phyloP scores from a whole-genome alignment of 495 filamentous ascomycete genomes.

The Penicillium antarcticum region DNA sequence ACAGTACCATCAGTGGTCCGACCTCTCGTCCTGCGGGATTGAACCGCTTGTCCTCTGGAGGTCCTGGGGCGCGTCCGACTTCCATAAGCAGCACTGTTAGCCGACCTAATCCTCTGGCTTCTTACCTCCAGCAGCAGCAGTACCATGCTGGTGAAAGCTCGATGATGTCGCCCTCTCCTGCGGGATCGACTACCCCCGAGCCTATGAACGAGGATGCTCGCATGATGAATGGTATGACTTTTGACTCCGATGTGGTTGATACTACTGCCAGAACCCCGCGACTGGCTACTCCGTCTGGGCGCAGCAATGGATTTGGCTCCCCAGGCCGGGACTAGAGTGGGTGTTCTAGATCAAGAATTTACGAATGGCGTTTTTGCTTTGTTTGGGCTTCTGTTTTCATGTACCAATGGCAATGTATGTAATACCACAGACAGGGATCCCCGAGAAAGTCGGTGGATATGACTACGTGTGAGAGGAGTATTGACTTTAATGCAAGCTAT shows the following conservation, averaged over 20 bases:
- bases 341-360: constrained; percentile 7
- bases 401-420: not conserved
- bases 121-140: constrained; percentile 28
- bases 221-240: constrained; percentile 55
- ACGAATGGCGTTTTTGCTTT: constrained; percentile 7
- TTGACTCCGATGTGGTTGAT: constrained; percentile 51
- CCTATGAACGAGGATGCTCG: constrained; percentile 41
- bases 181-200: constrained; percentile 39
- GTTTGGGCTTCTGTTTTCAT: not conserved
- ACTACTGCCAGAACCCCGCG: constrained; percentile 47
- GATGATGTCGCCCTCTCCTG: constrained; percentile 30
- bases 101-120: constrained; percentile 23
- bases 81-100: constrained; percentile 34
- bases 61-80: constrained; percentile 21
- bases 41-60: constrained; percentile 32
- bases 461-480: too few species aligned
- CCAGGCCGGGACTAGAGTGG: constrained; percentile 14
- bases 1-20: constrained; percentile 73
- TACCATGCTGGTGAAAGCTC: constrained; percentile 24
- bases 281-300: constrained; percentile 26
- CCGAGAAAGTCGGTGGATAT: too few species aligned
- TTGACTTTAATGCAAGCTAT: too few species aligned
- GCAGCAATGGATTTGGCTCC: constrained; percentile 12
- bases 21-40: constrained; percentile 44
- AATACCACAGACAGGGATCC: not conserved